Conservation (phyloP, 768 basidiomycete species). For the Trametes sanguinea region DNA sequence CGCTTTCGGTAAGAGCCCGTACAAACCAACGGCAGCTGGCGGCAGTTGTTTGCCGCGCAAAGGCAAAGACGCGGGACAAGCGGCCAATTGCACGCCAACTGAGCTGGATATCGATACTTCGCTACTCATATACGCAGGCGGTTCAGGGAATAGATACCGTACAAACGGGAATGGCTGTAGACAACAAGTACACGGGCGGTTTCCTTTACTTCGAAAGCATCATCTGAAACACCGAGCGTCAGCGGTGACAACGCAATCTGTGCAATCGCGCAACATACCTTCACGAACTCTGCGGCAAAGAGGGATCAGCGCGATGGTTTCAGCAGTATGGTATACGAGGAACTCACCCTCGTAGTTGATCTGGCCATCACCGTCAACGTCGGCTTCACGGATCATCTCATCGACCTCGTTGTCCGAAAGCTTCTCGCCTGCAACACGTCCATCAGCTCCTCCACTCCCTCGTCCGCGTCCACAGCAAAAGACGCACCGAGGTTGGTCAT, state of each 20-base stretch:
- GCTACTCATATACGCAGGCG: slow-evolving; percentile 20
- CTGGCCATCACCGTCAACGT: slow-evolving; percentile 93
- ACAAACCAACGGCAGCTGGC: background rate
- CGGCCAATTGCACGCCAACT: background rate
- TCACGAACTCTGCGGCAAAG: slow-evolving; percentile 66
- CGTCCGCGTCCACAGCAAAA: background rate
- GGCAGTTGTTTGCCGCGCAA: background rate
- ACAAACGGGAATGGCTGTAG: slow-evolving; percentile 5
- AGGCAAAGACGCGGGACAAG: background rate
- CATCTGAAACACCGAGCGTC: slow-evolving; percentile 48
- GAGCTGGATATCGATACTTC: background rate
- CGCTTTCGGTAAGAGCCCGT: background rate
- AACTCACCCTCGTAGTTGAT: slow-evolving; percentile 79
- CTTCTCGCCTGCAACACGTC: slow-evolving; percentile 66
- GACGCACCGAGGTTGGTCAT: slow-evolving; percentile 85
- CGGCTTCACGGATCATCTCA: slow-evolving; percentile 97
- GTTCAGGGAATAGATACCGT: slow-evolving; percentile 20
- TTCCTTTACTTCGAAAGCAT: slow-evolving; percentile 65
- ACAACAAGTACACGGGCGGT: slow-evolving; percentile 4
- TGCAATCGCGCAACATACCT: slow-evolving; percentile 41
- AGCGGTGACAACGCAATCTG: background rate
- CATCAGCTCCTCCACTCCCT: background rate
- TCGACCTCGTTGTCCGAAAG: slow-evolving; percentile 85
- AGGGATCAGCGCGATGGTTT: slow-evolving; percentile 9
- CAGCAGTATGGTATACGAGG: slow-evolving; percentile 1